phyloP scores from a whole-genome alignment of 176 grass and related monocot genomes.

The Aegilops bicornis region DNA sequence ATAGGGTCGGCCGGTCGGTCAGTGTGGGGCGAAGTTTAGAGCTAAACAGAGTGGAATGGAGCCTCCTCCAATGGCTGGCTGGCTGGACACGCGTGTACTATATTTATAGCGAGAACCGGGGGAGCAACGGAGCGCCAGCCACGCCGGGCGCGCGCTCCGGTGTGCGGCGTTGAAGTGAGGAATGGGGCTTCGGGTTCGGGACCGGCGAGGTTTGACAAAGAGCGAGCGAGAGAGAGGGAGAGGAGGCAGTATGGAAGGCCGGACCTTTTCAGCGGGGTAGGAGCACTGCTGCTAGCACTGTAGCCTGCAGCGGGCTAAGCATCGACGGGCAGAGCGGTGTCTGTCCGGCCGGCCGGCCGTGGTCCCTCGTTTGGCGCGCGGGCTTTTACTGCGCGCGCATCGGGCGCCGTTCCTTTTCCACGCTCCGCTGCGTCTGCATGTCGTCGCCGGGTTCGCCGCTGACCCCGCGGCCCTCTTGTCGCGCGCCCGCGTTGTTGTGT shows the following conservation, averaged over 20 bases:
- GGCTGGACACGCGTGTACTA: neutral
- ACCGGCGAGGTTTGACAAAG: neutral
- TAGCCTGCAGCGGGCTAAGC: neutral
- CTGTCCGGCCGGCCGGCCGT: no score
- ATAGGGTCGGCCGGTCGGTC: neutral
- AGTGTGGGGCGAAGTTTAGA: neutral
- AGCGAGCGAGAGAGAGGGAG: no score
- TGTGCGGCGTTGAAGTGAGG: neutral
- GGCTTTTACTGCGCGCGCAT: no score
- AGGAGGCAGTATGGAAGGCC: neutral
- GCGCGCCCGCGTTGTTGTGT: no score
- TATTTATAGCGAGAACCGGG: neutral
- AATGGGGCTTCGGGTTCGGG: neutral
- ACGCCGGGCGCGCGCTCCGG: neutral
- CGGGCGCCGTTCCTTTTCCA: no score
- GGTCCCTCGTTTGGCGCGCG: no score
- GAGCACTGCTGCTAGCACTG: neutral
- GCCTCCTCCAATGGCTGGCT: neutral
- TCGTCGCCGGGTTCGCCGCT: no score
- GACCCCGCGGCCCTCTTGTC: no score
- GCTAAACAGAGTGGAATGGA: neutral
- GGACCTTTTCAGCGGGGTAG: neutral
- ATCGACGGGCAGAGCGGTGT: no score
- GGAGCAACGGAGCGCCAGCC: neutral
- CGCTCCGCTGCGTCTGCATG: no score